Percentiles rank a stretch among this genome's conserved stretches.
These are phyloP conservation scores for Solioccasus polychromus DNA, from an alignment of 768 basidiomycete genomes.

Conservation along the genomic window DNA sequence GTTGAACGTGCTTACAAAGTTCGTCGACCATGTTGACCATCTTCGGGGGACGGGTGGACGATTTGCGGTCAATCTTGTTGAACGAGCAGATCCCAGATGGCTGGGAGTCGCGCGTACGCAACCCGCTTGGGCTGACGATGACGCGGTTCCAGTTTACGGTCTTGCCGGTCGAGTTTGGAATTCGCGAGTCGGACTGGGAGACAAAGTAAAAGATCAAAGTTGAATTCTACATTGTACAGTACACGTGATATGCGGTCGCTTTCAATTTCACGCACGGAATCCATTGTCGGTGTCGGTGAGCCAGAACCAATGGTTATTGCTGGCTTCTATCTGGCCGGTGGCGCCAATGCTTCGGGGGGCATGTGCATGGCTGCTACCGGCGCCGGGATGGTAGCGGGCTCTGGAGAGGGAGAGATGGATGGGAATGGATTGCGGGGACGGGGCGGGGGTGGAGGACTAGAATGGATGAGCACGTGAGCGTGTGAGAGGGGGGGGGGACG, in stretches of 20 bases:
- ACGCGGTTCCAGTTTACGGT: conserved; percentile 46
- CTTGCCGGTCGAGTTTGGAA: conserved; percentile 23
- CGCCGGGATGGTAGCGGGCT: conserved; percentile 12
- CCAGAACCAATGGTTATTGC: conserved; percentile 27
- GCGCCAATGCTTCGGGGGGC: conserved; percentile 14
- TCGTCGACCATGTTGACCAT: conserved; percentile 65
- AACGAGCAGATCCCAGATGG: conserved; percentile 71
- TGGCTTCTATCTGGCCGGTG: conserved; percentile 14
- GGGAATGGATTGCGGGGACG: conserved; percentile 1
- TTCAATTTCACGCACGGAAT: neutral
- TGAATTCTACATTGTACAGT: too few species aligned
- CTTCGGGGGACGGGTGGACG: conserved; percentile 62
- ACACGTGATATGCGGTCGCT: neutral
- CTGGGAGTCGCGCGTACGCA: conserved; percentile 63
- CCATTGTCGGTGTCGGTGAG: conserved; percentile 12
- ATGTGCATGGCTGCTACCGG: conserved; percentile 12
- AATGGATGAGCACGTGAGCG: neutral
- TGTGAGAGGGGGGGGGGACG: conserved; percentile 15
- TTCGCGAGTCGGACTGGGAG: conserved; percentile 22
- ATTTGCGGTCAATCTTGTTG: conserved; percentile 50
- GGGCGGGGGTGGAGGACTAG: conserved; percentile 16
- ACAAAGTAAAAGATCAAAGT: conserved; percentile 1
- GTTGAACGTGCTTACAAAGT: conserved; percentile 31
- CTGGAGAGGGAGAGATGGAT: conserved; percentile 15
- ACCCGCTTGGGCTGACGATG: conserved; percentile 60